Percentiles rank a stretch among this genome's conserved stretches.
These are phyloP conservation scores for Fusarium sp. DNA, from an alignment of 2,329 filamentous ascomycete genomes.

Conservation along the genomic window DNA sequence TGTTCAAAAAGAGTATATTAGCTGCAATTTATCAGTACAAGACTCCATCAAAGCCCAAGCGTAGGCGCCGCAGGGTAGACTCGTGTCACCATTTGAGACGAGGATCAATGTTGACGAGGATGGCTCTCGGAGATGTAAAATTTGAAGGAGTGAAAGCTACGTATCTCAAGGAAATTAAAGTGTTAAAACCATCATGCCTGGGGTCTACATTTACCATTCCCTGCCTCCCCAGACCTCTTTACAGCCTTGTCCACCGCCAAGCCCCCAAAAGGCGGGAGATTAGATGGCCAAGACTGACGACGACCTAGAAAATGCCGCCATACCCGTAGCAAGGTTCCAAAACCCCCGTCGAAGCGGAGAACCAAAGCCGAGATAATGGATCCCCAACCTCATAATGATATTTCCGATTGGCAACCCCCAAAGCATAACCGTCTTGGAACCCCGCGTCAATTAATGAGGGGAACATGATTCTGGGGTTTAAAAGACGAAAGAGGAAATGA, in stretches of 20 bases:
- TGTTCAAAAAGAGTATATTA: no score
- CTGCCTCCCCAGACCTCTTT: background rate
- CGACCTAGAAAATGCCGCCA: background rate
- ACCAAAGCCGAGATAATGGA: background rate
- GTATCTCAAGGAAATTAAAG: no score
- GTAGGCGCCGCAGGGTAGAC: no score
- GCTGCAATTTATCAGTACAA: no score
- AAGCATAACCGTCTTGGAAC: background rate
- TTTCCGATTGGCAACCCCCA: background rate
- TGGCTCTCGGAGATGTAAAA: no score
- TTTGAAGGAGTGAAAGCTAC: no score
- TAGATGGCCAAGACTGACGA: background rate
- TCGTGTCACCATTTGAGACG: no score
- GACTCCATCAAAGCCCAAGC: no score
- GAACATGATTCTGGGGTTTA: background rate
- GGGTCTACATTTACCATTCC: no score
- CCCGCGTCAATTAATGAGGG: conserved; percentile 1
- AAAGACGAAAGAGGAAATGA: background rate
- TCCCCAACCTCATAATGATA: background rate
- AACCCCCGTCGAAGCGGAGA: background rate
- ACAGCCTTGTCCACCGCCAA: background rate
- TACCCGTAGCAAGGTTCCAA: background rate
- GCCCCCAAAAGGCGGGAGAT: background rate
- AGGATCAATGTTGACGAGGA: no score
- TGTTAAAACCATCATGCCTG: no score